Evolutionary conservation across 2,329 filamentous ascomycete genomes (phyloP), one percentile per base, ranked within the genome.

Genomic region (Colletotrichum sp.): DNA sequence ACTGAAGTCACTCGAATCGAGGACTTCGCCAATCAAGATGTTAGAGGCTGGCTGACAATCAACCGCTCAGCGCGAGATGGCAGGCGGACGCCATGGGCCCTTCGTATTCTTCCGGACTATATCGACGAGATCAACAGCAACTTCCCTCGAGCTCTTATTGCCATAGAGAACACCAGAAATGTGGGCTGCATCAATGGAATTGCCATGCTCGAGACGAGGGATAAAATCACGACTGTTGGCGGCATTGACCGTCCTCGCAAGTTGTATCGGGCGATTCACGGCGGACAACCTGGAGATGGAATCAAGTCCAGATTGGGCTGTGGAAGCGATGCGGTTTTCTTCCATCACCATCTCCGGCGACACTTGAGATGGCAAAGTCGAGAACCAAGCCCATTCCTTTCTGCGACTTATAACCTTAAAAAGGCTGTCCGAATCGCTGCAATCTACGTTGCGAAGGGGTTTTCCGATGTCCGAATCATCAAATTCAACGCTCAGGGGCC

Each of bases 261-360:
- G 1, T 4, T 73, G 3, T 73, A 56, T 6, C 30, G 71, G 2
- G 43, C 56, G 1, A 38, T 62, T 4, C 56, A 73, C n/a, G 5
- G 66, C 10, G 7, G 4, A 1, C 71, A 73, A 4, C 71, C 71
- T 5, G 1, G 1, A 6, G 32, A 24, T 6, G 71, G 71, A 0
- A 43, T 56, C 2, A 58, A 12, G 8, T 55, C 71, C 1, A 70
- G 71, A 6, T 5, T 73, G 13, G 30, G 30, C 5, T 10, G 38
- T 3, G 71, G 26, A 2, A 64, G 56, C 15, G 71, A 73, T 9
- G 48, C 36, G 2, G 34, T 73, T 8, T 73, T 69, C 5, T n/a
- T 73, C 3, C 71, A 73, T 16, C 30, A 62, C 1, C 66, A 73
- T 24, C 6, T 73, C 1, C 71, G 66, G 8, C 60, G 58, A 15